Evolutionary conservation across 2,329 filamentous ascomycete genomes (phyloP), one percentile per base, ranked within the genome.

Genomic region (Botrytis fragariae): DNA sequence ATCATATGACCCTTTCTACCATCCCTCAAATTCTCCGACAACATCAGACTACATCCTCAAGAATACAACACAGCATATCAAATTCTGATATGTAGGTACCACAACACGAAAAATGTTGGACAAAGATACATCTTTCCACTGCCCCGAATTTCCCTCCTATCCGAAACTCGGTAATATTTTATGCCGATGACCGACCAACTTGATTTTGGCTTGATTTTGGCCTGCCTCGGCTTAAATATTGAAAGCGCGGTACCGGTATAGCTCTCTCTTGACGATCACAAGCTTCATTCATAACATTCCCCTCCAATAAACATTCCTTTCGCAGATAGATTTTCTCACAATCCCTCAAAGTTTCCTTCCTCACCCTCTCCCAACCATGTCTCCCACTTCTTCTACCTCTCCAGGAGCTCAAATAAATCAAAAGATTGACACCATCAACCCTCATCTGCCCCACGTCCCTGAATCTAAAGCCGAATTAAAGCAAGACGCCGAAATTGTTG

Each of bases 381-480:
- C 72, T 67, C 42, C 73, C 35, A 71, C 44, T 71, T 72, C 63
- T 63, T 29, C 37, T 37, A 10, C 62, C 37, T 76, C 78, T 3
- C 35, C 76, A 2, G 79, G 76, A 48, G 70, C 76, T 29, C 69
- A 78, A 69, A 76, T 80, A 54, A 80, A 80, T 69, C 74, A 78
- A 67, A 77, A 76, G 57, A 74, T 80, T 57, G 78, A 79, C 62
- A n/a, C 74, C 12, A 77, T 81, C 20, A 72, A 79, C 10, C 75
- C 77, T 25, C 77, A 80, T 60, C 73, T 81, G 25, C 80, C 80
- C 65, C 79, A 80, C 65, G 73, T 81, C 54, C 80, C 80, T 7
- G 80, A 81, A 73, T 75, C 78, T 6, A 79, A 78, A 73, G 80
- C 75, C 18, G 77, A 81, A 72, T 74, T 82, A 59, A 80, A 81